Conservation (phyloP, 176 grass and related monocot species). For the Carex kokanica region DNA sequence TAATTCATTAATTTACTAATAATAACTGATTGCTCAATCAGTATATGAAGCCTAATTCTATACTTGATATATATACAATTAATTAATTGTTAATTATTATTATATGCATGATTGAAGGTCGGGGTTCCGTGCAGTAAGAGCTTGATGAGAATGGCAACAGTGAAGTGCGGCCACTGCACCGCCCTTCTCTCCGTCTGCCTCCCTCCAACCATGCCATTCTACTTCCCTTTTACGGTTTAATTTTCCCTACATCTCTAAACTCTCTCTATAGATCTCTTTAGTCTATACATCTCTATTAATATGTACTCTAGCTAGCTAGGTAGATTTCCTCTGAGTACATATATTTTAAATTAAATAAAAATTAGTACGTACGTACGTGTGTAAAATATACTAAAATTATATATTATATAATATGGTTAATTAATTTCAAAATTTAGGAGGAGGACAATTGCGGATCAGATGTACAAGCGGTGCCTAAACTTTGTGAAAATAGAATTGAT, state of each 20-base stretch:
- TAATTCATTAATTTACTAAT: not conserved
- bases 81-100: not conserved
- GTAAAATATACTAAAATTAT: too few relatives aligned
- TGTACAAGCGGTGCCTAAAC: not conserved
- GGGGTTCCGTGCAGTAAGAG: conserved; percentile 66
- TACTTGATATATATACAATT: not conserved
- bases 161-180: conserved; percentile 87
- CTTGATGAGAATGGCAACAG: conserved; percentile 67
- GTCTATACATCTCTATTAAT: not conserved
- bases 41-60: not conserved
- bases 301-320: too few relatives aligned
- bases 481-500: not conserved
- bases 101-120: conserved; percentile 44
- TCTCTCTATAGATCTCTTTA: not conserved
- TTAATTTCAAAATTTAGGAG: conserved; percentile 4
- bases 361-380: too few relatives aligned
- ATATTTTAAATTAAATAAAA: too few relatives aligned
- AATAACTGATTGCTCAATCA: not conserved
- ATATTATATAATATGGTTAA: not conserved
- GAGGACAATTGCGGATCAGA: not conserved
- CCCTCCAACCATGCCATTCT: conserved; percentile 19
- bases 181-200: conserved; percentile 82
- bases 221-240: conserved; percentile 33
- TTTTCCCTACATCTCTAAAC: not conserved
- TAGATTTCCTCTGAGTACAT: too few relatives aligned